A percentile compares a stretch with the other conserved stretches of the same genome.
These are phyloP conservation scores for Cryptococcus jaspeensis DNA, from an alignment of 1,284 basidiomycete genomes.

Conservation along the genomic window DNA sequence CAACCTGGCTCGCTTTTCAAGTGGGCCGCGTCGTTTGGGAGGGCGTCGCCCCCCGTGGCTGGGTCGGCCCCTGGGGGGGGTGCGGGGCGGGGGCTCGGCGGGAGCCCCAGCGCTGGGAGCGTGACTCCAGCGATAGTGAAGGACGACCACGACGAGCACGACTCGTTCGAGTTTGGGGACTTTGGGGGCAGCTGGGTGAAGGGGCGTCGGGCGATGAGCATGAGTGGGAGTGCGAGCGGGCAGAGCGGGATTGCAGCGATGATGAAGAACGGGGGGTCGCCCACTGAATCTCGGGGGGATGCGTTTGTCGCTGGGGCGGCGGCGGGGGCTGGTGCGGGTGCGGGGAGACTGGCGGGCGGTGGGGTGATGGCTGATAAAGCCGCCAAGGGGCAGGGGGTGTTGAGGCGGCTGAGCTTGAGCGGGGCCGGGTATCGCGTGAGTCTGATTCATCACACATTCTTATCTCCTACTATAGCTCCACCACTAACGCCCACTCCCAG, in stretches of 20 bases:
- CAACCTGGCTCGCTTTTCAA: constrained; percentile 11
- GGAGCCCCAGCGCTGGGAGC: constrained; percentile 2
- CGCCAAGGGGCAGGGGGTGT: constrained; percentile 42
- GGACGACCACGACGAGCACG: constrained; percentile 34
- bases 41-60: constrained; percentile 10
- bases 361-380: constrained; percentile 41
- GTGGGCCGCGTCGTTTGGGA: constrained; percentile 15
- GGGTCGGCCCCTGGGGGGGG: neutral
- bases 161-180: constrained; percentile 44
- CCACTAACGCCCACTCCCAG: constrained; percentile 8
- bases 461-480: neutral
- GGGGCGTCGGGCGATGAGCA: constrained; percentile 33
- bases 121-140: too few relatives aligned
- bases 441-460: constrained; percentile 2
- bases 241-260: constrained; percentile 23
- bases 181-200: constrained; percentile 34
- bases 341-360: neutral
- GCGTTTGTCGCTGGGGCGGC: neutral
- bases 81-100: neutral
- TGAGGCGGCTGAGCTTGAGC: constrained; percentile 41
- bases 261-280: constrained; percentile 15
- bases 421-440: constrained; percentile 31
- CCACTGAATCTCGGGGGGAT: constrained; percentile 1
- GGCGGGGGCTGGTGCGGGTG: neutral
- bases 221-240: constrained; percentile 13